These are phyloP conservation scores for Colletotrichum cordylinicola DNA, from an alignment of 2,329 filamentous ascomycete genomes.

Conservation along the genomic window DNA sequence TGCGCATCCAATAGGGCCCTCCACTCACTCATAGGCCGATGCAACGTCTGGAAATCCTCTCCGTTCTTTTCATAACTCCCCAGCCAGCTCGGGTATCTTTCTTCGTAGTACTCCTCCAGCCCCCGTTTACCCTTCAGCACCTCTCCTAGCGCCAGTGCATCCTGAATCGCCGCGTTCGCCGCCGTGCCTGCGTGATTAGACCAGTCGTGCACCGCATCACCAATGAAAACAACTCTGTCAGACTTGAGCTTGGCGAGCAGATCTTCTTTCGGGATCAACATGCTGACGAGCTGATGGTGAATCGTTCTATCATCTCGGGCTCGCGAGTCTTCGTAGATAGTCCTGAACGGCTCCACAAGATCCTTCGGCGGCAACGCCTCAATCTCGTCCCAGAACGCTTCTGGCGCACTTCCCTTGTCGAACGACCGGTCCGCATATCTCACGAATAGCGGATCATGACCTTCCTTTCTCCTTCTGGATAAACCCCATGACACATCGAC, in stretches of 20 bases:
- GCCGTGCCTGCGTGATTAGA: neutral
- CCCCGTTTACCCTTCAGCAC: neutral
- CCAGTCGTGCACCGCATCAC: neutral
- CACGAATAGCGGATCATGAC: neutral
- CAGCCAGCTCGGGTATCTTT: neutral
- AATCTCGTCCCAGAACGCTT: neutral
- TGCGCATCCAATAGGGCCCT: neutral
- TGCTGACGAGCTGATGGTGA: neutral
- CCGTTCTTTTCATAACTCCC: neutral
- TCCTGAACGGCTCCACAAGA: neutral
- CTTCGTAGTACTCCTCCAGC: neutral
- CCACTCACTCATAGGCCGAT: neutral
- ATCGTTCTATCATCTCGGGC: neutral
- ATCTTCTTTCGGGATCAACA: fast-evolving
- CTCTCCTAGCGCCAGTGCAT: neutral
- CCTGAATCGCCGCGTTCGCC: neutral
- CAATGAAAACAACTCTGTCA: neutral
- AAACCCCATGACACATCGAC: neutral
- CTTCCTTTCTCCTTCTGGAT: neutral
- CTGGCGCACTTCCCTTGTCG: neutral
- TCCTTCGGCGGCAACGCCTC: neutral
- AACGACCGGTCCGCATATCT: neutral
- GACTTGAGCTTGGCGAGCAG: neutral
- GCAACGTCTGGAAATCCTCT: neutral
- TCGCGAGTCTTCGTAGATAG: neutral